phyloP scores from a whole-genome alignment of 306 rosid genomes.

The Sesbania bispinosa region DNA sequence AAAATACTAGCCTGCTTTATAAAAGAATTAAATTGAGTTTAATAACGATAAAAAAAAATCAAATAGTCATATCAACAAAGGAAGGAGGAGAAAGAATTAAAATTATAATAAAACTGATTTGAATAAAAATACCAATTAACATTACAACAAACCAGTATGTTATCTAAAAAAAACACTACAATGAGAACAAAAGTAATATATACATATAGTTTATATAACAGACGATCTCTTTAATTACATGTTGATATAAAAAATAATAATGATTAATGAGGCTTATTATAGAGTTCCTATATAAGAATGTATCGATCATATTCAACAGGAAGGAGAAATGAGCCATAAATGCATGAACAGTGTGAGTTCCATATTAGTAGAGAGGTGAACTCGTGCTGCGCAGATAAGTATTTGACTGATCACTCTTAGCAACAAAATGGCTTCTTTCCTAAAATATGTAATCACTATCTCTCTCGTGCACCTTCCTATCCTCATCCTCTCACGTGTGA shows the following conservation, averaged over 20 bases:
- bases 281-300: background rate
- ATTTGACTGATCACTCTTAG: constrained; percentile 12
- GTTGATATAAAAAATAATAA: background rate
- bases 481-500: background rate
- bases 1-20: background rate
- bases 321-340: constrained; percentile 13
- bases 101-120: background rate
- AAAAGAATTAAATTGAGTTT: background rate
- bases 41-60: background rate
- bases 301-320: background rate
- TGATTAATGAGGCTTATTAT: background rate
- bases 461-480: background rate
- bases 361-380: constrained; percentile 16
- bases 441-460: background rate
- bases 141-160: background rate
- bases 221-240: too few relatives aligned
- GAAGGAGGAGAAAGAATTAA: background rate
- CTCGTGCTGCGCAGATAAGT: background rate
- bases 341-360: constrained; percentile 23
- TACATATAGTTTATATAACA: too few relatives aligned
- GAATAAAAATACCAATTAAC: background rate
- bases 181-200: background rate
- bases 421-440: constrained; percentile 25
- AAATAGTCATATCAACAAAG: background rate
- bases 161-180: background rate